phyloP scores from a whole-genome alignment of 306 rosid genomes.

The Vigna trinervia region DNA sequence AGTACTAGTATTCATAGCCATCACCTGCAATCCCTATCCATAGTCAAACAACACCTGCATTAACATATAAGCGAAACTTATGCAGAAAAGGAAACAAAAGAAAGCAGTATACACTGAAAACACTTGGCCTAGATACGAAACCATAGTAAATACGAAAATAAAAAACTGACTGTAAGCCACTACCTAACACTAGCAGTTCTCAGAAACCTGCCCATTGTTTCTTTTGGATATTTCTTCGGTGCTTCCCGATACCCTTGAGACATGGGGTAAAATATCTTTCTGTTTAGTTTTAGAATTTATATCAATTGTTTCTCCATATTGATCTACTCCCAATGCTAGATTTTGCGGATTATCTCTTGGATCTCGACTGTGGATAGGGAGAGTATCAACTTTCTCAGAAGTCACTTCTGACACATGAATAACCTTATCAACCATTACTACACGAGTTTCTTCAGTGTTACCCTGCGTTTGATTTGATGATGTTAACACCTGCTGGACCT shows the following conservation, averaged over 20 bases:
- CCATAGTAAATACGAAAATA: neutral
- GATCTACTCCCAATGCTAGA: constrained; percentile 36
- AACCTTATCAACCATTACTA: constrained; percentile 67
- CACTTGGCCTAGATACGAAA: constrained; percentile 13
- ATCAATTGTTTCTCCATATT: constrained; percentile 42
- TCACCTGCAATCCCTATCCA: constrained; percentile 37
- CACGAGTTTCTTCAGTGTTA: constrained; percentile 58
- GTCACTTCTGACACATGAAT: constrained; percentile 68
- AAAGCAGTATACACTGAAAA: constrained; percentile 19
- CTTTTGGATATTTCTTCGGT: constrained; percentile 45
- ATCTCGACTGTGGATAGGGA: constrained; percentile 37
- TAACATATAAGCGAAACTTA: neutral
- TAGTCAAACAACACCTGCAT: constrained; percentile 41
- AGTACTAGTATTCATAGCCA: constrained; percentile 9
- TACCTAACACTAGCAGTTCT: constrained; percentile 58
- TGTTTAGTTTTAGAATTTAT: constrained; percentile 48
- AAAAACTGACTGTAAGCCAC: constrained; percentile 20
- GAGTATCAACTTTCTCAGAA: constrained; percentile 56
- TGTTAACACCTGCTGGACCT: constrained; percentile 48
- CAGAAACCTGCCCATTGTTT: constrained; percentile 48
- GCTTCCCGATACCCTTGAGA: constrained; percentile 46
- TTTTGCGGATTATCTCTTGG: constrained; percentile 39
- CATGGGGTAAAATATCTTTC: constrained; percentile 48
- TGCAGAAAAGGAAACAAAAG: constrained; percentile 30
- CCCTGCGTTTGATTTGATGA: constrained; percentile 55